Evolutionary conservation across 2,329 filamentous ascomycete genomes (phyloP).

Genomic region (Fusarium devonianum): DNA sequence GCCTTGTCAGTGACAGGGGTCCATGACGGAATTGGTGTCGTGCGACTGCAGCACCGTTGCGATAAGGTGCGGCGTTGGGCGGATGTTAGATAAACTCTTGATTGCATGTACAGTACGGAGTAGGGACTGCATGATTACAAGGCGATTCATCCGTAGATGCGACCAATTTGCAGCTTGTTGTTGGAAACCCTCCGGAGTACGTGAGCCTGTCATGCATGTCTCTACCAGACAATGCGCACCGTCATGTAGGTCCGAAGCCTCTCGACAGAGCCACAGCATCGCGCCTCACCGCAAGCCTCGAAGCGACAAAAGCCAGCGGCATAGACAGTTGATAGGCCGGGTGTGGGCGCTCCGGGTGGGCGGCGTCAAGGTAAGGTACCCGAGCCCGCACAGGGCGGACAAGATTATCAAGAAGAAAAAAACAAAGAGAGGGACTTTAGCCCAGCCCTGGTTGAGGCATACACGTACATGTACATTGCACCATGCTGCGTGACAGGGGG

Average conservation of each 20-base stretch:
- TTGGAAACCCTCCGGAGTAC: no score
- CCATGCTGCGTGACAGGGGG: background rate
- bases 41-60: conserved; percentile 39
- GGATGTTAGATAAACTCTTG: conserved; percentile 15
- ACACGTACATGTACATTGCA: conserved; percentile 1
- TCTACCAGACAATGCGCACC: background rate
- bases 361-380: conserved; percentile 38
- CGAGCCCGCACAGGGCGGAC: conserved; percentile 20
- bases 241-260: background rate
- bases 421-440: background rate
- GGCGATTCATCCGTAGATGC: no score
- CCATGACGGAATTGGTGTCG: conserved; percentile 22
- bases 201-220: background rate
- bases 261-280: conserved; percentile 1
- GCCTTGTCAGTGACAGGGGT: conserved; percentile 31
- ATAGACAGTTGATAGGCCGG: conserved; percentile 19
- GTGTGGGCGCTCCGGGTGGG: conserved; percentile 25
- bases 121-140: background rate
- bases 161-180: no score
- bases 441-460: background rate
- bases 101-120: no score
- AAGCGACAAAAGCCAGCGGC: conserved; percentile 4
- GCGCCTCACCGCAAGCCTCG: background rate
- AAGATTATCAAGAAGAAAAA: conserved; percentile 4
- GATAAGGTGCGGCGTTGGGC: conserved; percentile 28